Evolutionary conservation across 768 basidiomycete species (phyloP).

Genomic region (Cystoderma amianthinum): DNA sequence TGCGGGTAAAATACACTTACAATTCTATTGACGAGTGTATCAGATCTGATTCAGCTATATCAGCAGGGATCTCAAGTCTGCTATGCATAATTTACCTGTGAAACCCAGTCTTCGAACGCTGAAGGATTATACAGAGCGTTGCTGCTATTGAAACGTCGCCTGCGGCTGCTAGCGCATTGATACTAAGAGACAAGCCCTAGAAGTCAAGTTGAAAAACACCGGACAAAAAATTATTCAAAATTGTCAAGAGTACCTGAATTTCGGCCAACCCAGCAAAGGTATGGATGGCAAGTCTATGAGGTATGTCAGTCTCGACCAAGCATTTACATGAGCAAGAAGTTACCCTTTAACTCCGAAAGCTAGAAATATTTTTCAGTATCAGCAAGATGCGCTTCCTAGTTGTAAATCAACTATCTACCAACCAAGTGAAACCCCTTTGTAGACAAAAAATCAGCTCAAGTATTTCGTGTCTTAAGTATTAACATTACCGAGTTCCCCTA

Average conservation of each 20-base stretch:
- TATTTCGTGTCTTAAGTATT: too few relatives aligned
- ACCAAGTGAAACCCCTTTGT: too few relatives aligned
- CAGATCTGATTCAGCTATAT: slow-evolving; percentile 21
- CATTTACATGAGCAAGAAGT: too few relatives aligned
- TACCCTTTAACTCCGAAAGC: too few relatives aligned
- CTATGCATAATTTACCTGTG: slow-evolving; percentile 17
- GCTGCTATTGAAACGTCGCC: slow-evolving; percentile 40
- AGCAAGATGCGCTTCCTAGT: too few relatives aligned
- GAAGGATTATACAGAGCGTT: slow-evolving; percentile 33
- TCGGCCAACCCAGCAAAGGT: slow-evolving; percentile 24
- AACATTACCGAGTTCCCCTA: slow-evolving; percentile 32
- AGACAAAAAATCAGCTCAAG: too few relatives aligned
- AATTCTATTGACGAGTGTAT: slow-evolving; percentile 40
- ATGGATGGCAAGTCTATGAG: too few relatives aligned
- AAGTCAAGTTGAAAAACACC: too few relatives aligned
- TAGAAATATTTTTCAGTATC: too few relatives aligned
- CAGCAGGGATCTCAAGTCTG: slow-evolving; percentile 1
- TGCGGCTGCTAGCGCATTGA: slow-evolving; percentile 37
- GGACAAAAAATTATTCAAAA: too few relatives aligned
- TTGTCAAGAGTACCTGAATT: slow-evolving; percentile 29
- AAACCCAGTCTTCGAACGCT: slow-evolving; percentile 41
- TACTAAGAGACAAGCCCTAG: slow-evolving; percentile 30
- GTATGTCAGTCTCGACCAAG: too few relatives aligned
- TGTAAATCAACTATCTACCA: too few relatives aligned
- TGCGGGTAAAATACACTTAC: slow-evolving; percentile 10